Percentiles rank a stretch among this genome's conserved stretches.
Conservation (phyloP, 176 grass and related monocot genomes). For the Puccinellia tenuiflora region DNA sequence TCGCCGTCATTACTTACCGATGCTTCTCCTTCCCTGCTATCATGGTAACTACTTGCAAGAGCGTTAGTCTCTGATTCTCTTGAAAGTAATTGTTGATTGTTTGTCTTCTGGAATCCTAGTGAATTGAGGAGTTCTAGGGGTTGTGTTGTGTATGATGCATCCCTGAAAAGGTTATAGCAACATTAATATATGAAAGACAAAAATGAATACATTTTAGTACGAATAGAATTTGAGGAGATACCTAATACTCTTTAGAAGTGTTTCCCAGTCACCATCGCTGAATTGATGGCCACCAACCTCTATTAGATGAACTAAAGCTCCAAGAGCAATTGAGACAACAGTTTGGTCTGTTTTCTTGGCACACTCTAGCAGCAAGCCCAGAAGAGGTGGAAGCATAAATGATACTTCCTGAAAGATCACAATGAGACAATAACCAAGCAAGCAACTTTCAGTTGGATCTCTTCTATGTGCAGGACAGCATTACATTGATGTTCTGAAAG, state of each 20-base stretch:
- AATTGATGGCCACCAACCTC: constrained; percentile 97
- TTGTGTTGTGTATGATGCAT: constrained; percentile 96
- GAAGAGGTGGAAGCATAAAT: constrained; percentile 98
- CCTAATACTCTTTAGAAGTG: constrained; percentile 97
- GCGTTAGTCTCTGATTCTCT: constrained; percentile 40
- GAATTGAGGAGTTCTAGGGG: constrained; percentile 97
- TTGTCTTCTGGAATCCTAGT: constrained; percentile 79
- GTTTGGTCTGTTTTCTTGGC: constrained; percentile 99
- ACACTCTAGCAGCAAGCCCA: constrained; percentile 94
- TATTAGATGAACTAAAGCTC: constrained; percentile 94
- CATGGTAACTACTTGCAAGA: constrained; percentile 37
- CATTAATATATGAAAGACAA: constrained; percentile 19
- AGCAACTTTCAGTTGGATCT: constrained; percentile 20
- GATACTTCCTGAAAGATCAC: constrained; percentile 77
- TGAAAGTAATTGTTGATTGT: constrained; percentile 45
- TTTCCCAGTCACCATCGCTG: constrained; percentile 91
- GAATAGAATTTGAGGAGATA: constrained; percentile 33
- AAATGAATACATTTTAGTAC: background rate
- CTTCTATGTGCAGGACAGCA: constrained; percentile 8
- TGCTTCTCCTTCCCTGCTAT: constrained; percentile 32
- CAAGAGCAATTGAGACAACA: constrained; percentile 92
- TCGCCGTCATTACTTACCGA: constrained; percentile 42
- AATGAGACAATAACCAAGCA: constrained; percentile 19
- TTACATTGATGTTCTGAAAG: background rate
- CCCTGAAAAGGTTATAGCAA: constrained; percentile 54